These are phyloP conservation scores for Penicillium canescens DNA, from an alignment of 495 filamentous ascomycete genomes.

Conservation along the genomic window DNA sequence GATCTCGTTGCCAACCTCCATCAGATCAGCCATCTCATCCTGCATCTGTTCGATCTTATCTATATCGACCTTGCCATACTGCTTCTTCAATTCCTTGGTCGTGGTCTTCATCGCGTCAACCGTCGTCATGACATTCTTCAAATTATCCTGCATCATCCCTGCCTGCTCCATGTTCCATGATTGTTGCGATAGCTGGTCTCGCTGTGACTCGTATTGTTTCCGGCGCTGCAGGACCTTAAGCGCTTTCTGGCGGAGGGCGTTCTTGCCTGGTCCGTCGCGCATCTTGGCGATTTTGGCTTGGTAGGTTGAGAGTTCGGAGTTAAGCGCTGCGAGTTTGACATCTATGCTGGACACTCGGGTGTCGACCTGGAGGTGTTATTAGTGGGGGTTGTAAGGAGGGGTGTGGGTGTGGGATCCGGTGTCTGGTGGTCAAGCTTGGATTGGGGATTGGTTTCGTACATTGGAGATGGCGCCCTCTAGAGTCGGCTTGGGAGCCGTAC, in stretches of 20 bases:
- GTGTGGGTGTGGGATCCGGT: slow-evolving; percentile 13
- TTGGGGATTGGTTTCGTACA: slow-evolving; percentile 44
- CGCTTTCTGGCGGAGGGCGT: slow-evolving; percentile 89
- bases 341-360: slow-evolving; percentile 85
- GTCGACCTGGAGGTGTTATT: slow-evolving; percentile 59
- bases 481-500: slow-evolving; percentile 85
- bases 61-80: slow-evolving; percentile 96
- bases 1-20: slow-evolving; percentile 98
- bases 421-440: not conserved
- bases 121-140: slow-evolving; percentile 98
- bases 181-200: slow-evolving; percentile 91
- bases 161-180: slow-evolving; percentile 99
- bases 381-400: slow-evolving; percentile 3
- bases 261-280: slow-evolving; percentile 95
- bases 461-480: slow-evolving; percentile 83
- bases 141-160: slow-evolving; percentile 98
- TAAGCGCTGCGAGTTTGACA: slow-evolving; percentile 89
- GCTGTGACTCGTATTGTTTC: slow-evolving; percentile 92
- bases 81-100: slow-evolving; percentile 88
- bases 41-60: slow-evolving; percentile 98
- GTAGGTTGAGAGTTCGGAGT: slow-evolving; percentile 86
- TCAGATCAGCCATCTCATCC: slow-evolving; percentile 98
- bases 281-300: slow-evolving; percentile 87
- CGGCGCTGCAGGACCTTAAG: slow-evolving; percentile 95
- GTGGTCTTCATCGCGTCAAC: slow-evolving; percentile 97